A percentile compares a stretch with the other conserved stretches of the same genome.
Evolutionary conservation across 495 filamentous ascomycete species (phyloP).

Genomic region (Poronia punctata): DNA sequence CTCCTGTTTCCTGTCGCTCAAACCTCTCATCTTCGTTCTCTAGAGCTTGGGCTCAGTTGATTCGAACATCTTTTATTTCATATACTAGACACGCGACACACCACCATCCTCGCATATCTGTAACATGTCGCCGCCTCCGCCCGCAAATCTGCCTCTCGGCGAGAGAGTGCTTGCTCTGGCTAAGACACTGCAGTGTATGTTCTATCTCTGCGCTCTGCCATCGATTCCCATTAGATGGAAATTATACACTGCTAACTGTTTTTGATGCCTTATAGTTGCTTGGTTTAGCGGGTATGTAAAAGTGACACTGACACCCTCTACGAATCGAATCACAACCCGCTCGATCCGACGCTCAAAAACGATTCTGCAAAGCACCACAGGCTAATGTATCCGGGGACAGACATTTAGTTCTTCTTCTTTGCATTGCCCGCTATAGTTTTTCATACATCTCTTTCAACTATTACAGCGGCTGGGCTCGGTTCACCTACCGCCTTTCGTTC

Average conservation of each 20-base stretch:
- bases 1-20: no score
- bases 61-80: constrained; percentile 1
- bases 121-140: constrained; percentile 74
- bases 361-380: no score
- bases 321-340: neutral
- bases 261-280: constrained; percentile 33
- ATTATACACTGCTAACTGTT: no score
- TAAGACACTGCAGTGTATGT: constrained; percentile 82
- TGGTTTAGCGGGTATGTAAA: constrained; percentile 87
- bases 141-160: constrained; percentile 58
- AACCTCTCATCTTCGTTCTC: no score
- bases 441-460: constrained; percentile 81
- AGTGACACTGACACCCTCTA: constrained; percentile 1
- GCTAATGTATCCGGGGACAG: constrained; percentile 32
- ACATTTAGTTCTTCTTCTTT: constrained; percentile 77
- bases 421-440: constrained; percentile 70
- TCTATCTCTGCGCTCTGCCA: constrained; percentile 19
- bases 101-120: constrained; percentile 5
- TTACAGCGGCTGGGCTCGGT: constrained; percentile 61
- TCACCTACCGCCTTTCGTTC: constrained; percentile 86
- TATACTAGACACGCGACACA: constrained; percentile 1
- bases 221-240: constrained; percentile 6
- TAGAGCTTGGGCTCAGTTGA: no score
- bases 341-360: constrained; percentile 2
- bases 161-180: constrained; percentile 71